Evolutionary conservation across 768 basidiomycete genomes (phyloP).

Genomic region (Trametes maxima): DNA sequence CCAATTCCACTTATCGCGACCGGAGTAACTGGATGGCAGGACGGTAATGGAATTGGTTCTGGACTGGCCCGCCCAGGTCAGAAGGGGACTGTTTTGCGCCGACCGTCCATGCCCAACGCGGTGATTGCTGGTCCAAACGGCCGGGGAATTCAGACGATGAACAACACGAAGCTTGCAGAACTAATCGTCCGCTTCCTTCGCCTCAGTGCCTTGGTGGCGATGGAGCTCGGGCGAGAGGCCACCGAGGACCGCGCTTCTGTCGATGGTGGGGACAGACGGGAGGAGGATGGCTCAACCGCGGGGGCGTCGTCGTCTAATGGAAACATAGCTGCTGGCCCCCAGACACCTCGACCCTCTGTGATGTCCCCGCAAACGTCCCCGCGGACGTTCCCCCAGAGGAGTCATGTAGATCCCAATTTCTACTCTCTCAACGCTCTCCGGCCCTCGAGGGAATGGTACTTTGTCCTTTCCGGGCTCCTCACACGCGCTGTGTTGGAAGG

Average conservation of each 20-base stretch:
- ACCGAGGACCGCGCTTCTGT: constrained; percentile 43
- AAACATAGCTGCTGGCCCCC: not conserved
- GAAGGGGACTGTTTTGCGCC: constrained; percentile 59
- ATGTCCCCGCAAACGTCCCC: constrained; percentile 28
- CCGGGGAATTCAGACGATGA: constrained; percentile 42
- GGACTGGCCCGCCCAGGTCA: constrained; percentile 62
- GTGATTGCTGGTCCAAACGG: constrained; percentile 20
- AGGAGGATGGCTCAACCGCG: constrained; percentile 24
- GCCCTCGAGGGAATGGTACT: constrained; percentile 82
- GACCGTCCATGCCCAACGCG: constrained; percentile 36
- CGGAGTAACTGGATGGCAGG: constrained; percentile 73
- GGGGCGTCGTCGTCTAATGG: constrained; percentile 5
- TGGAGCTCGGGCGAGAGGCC: constrained; percentile 74
- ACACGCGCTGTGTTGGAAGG: constrained; percentile 87
- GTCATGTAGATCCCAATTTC: constrained; percentile 22
- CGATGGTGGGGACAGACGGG: constrained; percentile 38
- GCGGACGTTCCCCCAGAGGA: constrained; percentile 22
- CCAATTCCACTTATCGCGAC: constrained; percentile 36
- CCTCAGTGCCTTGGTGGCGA: constrained; percentile 76
- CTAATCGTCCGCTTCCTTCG: constrained; percentile 73
- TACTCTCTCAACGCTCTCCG: constrained; percentile 45
- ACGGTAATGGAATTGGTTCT: constrained; percentile 72
- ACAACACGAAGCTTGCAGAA: constrained; percentile 66
- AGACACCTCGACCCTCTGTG: constrained; percentile 11
- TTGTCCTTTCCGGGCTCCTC: constrained; percentile 72